Percentiles rank a stretch among this genome's conserved stretches.
These are phyloP conservation scores for Kandelia obovata DNA, from an alignment of 345 rosid genomes.

Conservation along the genomic window DNA sequence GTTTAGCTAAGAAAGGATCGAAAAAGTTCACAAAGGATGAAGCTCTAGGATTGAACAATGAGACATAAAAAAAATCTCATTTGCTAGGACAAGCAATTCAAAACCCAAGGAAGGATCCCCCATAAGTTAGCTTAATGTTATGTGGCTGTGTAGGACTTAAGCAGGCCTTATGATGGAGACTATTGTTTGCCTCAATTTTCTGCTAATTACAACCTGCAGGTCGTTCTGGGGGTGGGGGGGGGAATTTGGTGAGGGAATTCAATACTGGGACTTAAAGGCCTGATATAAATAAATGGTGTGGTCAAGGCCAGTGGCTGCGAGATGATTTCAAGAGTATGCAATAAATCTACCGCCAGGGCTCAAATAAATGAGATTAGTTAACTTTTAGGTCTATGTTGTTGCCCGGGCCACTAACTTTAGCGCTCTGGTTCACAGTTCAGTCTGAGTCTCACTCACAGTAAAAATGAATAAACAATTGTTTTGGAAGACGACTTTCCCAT, in stretches of 20 bases:
- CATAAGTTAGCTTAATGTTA: neutral
- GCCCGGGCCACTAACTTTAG: too few relatives aligned
- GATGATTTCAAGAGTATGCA: slow-evolving; percentile 12
- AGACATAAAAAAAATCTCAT: slow-evolving; percentile 17
- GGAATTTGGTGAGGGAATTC: slow-evolving; percentile 18
- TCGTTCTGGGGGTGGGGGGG: neutral
- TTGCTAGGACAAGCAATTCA: slow-evolving; percentile 15
- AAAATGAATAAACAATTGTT: neutral
- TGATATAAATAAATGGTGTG: slow-evolving; percentile 23
- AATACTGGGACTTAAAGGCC: slow-evolving; percentile 18
- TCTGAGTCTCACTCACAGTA: neutral
- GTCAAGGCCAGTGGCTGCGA: slow-evolving; percentile 14
- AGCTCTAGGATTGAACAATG: slow-evolving; percentile 22
- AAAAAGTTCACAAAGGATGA: slow-evolving; percentile 25
- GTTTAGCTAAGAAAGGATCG: slow-evolving; percentile 5
- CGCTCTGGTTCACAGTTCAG: too few relatives aligned
- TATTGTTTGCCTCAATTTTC: neutral
- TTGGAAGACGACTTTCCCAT: neutral
- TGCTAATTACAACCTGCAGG: neutral
- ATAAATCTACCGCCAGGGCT: slow-evolving; percentile 20
- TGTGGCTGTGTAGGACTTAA: neutral
- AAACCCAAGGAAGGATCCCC: slow-evolving; percentile 4
- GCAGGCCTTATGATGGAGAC: neutral
- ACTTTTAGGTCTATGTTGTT: neutral
- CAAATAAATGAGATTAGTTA: slow-evolving; percentile 19